Base-by-base conservation (phyloP, 148 eudicot species). In the Rhododendron molle region DNA sequence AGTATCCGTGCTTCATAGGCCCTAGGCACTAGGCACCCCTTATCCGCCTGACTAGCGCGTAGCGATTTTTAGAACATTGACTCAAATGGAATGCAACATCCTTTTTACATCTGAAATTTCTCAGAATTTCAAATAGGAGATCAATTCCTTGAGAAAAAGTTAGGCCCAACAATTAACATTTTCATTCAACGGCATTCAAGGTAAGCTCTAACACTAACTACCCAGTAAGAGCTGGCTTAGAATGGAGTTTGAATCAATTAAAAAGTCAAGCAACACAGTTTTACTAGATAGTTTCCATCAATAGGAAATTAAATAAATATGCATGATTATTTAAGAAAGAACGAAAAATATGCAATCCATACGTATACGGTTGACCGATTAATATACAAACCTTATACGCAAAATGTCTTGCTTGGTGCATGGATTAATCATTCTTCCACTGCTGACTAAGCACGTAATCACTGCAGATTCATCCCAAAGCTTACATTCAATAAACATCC, bases 391-490 rank as follows among this genome's bases (percentile, higher is more conserved):
- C 99, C 99, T 88, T 47, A 87, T 83, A 36, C 52, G 87, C 77
- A 97, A 85, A 74, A 95, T 84, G 72, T 87, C 78, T 85, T 88
- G 91, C 82, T 87, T 87, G 86, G 86, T 93, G n/a, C 83, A 83
- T 8, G 92, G 89, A 91, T 92, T 91, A 83, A 90, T 79, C 80
- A 97, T 86, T 85, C 89, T 89, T 60, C 88, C 91, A 76, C 92
- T 92, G 77, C 88, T 91, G 85, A 97, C 85, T 56, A 91, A 88
- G 12, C 91, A 89, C 16, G 84, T 85, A 85, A 97, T 85, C n/a
- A 84, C 83, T 7, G 92, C 89, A 84, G 94, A 92, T 83, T 91
- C 92, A 86, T 95, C 98, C 96, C 95, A 88, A 36, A 91, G 87
- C 89, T 92, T 93, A 83, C 94, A 90, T 86, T 93, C 94, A 76